phyloP scores from a whole-genome alignment of 495 filamentous ascomycete genomes.

The Umbilicaria muhlenbergii region DNA sequence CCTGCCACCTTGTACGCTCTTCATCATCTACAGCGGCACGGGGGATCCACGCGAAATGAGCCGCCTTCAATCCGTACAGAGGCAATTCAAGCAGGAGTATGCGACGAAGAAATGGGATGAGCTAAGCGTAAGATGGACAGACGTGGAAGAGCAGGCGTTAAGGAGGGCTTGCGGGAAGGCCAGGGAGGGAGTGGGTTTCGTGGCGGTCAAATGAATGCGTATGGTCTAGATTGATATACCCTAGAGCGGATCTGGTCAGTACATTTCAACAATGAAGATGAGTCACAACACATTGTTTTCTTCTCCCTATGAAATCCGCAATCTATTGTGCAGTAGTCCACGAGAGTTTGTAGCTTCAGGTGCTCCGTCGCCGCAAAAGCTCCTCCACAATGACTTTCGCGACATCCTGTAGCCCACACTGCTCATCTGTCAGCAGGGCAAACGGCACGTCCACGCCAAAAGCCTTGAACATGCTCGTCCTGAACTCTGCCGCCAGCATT shows the following conservation, averaged over 20 bases:
- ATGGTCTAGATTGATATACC: too few species aligned
- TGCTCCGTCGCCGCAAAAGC: too few species aligned
- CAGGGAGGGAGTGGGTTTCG: slow-evolving; percentile 64
- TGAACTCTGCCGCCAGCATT: slow-evolving; percentile 32
- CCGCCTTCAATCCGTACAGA: slow-evolving; percentile 57
- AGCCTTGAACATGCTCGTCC: slow-evolving; percentile 31
- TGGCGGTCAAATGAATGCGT: slow-evolving; percentile 49
- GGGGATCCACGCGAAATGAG: slow-evolving; percentile 73
- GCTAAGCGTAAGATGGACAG: slow-evolving; percentile 79
- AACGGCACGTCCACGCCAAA: slow-evolving; percentile 23
- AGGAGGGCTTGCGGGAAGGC: slow-evolving; percentile 53
- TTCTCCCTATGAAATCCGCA: too few species aligned
- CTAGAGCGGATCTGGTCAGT: too few species aligned
- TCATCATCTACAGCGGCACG: slow-evolving; percentile 78
- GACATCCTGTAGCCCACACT: too few species aligned
- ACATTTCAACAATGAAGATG: too few species aligned
- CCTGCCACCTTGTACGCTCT: slow-evolving; percentile 68
- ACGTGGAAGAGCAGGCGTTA: slow-evolving; percentile 66
- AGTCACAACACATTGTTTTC: too few species aligned
- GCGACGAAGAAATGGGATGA: slow-evolving; percentile 73
- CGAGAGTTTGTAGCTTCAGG: too few species aligned
- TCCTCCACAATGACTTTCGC: too few species aligned
- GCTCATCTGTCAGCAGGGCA: too few species aligned
- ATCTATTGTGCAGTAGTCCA: too few species aligned
- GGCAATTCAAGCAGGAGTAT: slow-evolving; percentile 61